These are phyloP conservation scores for Aschersonia sp. DNA, from an alignment of 2,329 filamentous ascomycete species.

Conservation along the genomic window DNA sequence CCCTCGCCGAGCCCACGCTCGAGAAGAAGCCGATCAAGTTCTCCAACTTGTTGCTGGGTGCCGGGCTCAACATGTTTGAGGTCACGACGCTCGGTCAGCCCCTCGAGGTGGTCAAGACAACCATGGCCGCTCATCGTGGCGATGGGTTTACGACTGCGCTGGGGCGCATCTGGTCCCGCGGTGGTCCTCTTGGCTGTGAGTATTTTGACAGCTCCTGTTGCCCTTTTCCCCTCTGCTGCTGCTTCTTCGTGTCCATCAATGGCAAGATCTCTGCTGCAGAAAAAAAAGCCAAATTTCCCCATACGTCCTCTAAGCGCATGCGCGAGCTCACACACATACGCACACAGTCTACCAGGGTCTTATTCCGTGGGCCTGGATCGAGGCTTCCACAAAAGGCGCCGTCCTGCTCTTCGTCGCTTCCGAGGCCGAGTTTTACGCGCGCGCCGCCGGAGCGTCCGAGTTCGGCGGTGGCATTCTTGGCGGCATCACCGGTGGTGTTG, in stretches of 20 bases:
- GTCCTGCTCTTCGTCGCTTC: constrained; percentile 98
- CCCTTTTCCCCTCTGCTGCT: not conserved
- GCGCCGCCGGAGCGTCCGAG: constrained; percentile 65
- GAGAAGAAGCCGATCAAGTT: constrained; percentile 99
- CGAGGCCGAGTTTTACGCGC: constrained; percentile 92
- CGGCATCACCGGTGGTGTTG: constrained; percentile 86
- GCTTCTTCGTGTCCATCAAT: not conserved
- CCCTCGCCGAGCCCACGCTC: constrained; percentile 36
- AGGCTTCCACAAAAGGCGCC: constrained; percentile 97
- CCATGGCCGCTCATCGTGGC: constrained; percentile 92
- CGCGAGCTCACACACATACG: not conserved
- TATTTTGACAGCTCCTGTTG: constrained; percentile 9
- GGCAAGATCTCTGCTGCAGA: not conserved
- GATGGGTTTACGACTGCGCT: constrained; percentile 77
- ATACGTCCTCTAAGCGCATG: too few species aligned
- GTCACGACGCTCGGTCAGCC: constrained; percentile 57
- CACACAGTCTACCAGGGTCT: constrained; percentile 90
- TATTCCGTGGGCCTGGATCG: constrained; percentile 99
- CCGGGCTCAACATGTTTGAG: constrained; percentile 93
- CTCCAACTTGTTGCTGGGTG: constrained; percentile 91
- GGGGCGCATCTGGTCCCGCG: constrained; percentile 79
- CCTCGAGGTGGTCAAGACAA: constrained; percentile 97
- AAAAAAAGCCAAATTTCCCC: not conserved
- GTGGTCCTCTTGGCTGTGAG: constrained; percentile 89
- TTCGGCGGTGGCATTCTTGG: constrained; percentile 82